Percentiles rank a stretch among this genome's conserved stretches.
phyloP scores from a whole-genome alignment of 75 land plant genomes.

The Pseudotsuga menziesii region DNA sequence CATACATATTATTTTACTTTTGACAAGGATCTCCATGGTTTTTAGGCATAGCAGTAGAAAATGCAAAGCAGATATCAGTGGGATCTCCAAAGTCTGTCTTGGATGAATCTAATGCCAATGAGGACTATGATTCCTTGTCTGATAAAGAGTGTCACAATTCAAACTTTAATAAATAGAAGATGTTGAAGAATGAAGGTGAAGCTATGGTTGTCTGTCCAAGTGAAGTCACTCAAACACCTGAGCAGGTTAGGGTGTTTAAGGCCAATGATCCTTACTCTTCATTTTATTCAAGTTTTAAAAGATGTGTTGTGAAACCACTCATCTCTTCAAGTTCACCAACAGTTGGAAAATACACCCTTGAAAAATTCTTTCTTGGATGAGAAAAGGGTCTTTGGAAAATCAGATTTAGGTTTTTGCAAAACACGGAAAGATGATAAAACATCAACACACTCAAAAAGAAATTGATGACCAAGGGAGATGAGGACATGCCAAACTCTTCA shows the following conservation, averaged over 20 bases:
- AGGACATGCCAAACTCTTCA: neutral
- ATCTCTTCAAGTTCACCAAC: neutral
- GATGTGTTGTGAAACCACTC: too few relatives aligned
- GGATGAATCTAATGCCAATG: conserved; percentile 15
- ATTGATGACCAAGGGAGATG: neutral
- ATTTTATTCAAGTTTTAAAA: neutral
- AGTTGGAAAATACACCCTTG: neutral
- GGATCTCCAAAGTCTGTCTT: conserved; percentile 41
- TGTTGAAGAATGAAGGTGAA: neutral
- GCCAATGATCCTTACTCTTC: neutral
- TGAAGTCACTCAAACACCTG: neutral
- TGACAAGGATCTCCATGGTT: conserved; percentile 43
- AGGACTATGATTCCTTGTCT: conserved; percentile 6
- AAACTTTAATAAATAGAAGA: neutral
- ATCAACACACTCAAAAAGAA: conserved; percentile 2
- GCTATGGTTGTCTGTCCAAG: neutral
- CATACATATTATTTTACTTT: conserved; percentile 76
- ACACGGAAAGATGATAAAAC: neutral
- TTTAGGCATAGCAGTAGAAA: conserved; percentile 21
- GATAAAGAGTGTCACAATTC: conserved; percentile 5
- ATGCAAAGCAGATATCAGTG: neutral
- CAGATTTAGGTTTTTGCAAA: neutral
- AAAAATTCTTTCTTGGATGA: neutral
- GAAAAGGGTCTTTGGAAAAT: neutral
- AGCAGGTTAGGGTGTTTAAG: neutral